These are phyloP conservation scores for Xylariaceae sp. DNA, from an alignment of 2,329 filamentous ascomycete genomes.

Conservation along the genomic window DNA sequence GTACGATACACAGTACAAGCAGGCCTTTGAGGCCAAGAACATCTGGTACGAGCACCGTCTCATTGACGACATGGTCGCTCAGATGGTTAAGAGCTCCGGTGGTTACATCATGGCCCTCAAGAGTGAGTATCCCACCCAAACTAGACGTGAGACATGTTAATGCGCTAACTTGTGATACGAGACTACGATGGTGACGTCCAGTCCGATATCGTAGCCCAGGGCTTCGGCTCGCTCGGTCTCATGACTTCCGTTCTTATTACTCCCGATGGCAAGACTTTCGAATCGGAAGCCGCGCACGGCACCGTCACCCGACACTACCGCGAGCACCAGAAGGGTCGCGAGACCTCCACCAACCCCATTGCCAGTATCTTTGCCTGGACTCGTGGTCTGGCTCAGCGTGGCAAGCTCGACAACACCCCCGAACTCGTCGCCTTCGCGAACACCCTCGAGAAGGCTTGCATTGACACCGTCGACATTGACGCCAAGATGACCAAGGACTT, in stretches of 20 bases:
- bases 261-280: conserved; percentile 92
- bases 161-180: conserved; percentile 41
- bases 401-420: conserved; percentile 86
- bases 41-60: conserved; percentile 99
- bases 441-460: conserved; percentile 83
- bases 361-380: conserved; percentile 99
- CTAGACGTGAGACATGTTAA: neutral
- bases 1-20: conserved; percentile 82
- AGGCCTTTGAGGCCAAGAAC: conserved; percentile 79
- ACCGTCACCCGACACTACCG: conserved; percentile 98
- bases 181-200: conserved; percentile 99
- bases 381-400: conserved; percentile 85
- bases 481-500: conserved; percentile 99
- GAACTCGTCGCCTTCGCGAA: conserved; percentile 89
- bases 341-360: conserved; percentile 98
- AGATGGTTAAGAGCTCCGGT: conserved; percentile 98
- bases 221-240: conserved; percentile 93
- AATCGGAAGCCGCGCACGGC: conserved; percentile 95
- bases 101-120: conserved; percentile 98
- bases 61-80: conserved; percentile 99
- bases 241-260: conserved; percentile 98
- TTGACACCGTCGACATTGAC: conserved; percentile 89
- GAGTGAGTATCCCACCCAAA: conserved; percentile 55
- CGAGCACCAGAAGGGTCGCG: conserved; percentile 95
- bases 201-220: conserved; percentile 96